Conservation (phyloP, 2,329 filamentous ascomycete species). For the Apiospora aurea region DNA sequence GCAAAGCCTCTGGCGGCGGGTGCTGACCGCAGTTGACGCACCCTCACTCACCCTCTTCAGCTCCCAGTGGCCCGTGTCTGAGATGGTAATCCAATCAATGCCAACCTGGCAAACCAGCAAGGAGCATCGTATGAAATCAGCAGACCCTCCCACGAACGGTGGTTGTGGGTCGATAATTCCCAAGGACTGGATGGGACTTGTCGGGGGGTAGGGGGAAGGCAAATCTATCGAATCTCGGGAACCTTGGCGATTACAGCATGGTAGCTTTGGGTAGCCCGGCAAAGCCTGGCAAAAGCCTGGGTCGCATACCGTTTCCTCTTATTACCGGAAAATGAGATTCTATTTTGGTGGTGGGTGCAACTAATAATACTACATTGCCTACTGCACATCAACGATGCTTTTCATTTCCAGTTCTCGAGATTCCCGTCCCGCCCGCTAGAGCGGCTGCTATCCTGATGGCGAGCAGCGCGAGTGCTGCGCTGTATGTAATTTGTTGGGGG, state of each 20-base stretch:
- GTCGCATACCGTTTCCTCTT: neutral
- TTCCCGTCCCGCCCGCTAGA: conserved; percentile 10
- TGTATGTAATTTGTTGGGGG: conserved; percentile 20
- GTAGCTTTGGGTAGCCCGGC: neutral
- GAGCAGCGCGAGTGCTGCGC: neutral
- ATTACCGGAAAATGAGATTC: conserved; percentile 17
- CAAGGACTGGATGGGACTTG: conserved; percentile 18
- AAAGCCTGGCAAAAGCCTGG: too few species aligned
- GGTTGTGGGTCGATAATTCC: conserved; percentile 17
- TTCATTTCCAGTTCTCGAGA: conserved; percentile 19
- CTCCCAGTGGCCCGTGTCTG: conserved; percentile 19
- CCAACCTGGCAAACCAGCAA: neutral
- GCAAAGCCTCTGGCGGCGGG: conserved; percentile 3
- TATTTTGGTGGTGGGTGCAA: conserved; percentile 20
- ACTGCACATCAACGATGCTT: conserved; percentile 6
- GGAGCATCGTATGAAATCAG: conserved; percentile 14
- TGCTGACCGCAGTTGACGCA: conserved; percentile 17
- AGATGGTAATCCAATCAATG: conserved; percentile 8
- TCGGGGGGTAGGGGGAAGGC: neutral
- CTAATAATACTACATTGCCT: conserved; percentile 7
- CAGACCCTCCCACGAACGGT: conserved; percentile 19
- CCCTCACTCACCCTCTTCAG: conserved; percentile 8
- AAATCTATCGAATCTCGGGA: conserved; percentile 20
- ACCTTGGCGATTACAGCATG: conserved; percentile 11
- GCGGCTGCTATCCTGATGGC: conserved; percentile 2